Evolutionary conservation across 1,139 yeast species (phyloP).

Genomic region (Yamadazyma conglobata): DNA sequence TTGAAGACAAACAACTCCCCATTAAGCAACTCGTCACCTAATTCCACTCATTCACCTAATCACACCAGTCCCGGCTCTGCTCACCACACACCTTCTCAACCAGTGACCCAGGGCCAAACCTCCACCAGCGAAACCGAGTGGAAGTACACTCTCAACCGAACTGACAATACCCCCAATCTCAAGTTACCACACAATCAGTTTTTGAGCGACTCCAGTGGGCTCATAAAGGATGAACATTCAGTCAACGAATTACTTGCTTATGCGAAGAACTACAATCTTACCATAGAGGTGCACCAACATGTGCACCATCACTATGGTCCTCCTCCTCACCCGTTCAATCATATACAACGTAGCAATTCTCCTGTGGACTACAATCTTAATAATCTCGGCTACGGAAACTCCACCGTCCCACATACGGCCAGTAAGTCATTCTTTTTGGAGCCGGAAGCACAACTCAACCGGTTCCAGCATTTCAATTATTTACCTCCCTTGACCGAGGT

Average conservation of each 20-base stretch:
- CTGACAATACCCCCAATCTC: conserved; percentile 13
- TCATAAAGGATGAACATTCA: conserved; percentile 47
- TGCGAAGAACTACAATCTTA: conserved; percentile 58
- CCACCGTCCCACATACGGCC: conserved; percentile 14
- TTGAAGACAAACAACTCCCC: conserved; percentile 1
- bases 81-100: conserved; percentile 1
- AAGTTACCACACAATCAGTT: conserved; percentile 25
- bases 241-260: conserved; percentile 57
- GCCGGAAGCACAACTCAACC: conserved; percentile 53
- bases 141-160: conserved; percentile 26
- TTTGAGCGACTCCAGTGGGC: conserved; percentile 39
- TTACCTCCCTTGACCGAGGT: conserved; percentile 67
- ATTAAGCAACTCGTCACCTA: conserved; percentile 4
- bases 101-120: background rate
- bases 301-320: conserved; percentile 66
- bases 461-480: conserved; percentile 70
- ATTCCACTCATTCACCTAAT: conserved; percentile 1
- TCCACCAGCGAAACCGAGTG: conserved; percentile 23
- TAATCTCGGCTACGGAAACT: conserved; percentile 17
- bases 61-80: conserved; percentile 2
- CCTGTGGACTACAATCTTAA: conserved; percentile 3
- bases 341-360: conserved; percentile 10
- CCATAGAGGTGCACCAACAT: conserved; percentile 79
- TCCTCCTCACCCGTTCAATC: conserved; percentile 26
- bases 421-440: conserved; percentile 31